Evolutionary conservation across 2,329 filamentous ascomycete genomes (phyloP).

Genomic region (Colletotrichum spaethianum): DNA sequence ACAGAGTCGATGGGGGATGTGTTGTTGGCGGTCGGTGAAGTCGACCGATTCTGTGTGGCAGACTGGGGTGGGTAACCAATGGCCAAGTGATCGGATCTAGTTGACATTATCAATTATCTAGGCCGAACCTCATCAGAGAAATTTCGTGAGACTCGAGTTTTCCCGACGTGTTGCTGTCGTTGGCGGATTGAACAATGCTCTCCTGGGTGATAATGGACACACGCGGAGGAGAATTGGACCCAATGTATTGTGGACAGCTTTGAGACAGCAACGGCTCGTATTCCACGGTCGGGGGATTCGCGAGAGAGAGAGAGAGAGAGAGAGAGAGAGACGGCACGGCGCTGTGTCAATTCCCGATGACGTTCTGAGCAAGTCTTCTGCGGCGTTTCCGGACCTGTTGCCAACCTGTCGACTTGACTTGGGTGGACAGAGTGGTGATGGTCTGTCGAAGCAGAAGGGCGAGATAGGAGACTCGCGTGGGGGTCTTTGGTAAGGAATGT

Average conservation of each 20-base stretch:
- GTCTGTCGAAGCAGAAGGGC: conserved; percentile 23
- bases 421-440: conserved; percentile 28
- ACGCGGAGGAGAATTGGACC: conserved; percentile 22
- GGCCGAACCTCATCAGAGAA: conserved; percentile 63
- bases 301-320: too few species aligned
- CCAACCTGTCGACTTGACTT: conserved; percentile 11
- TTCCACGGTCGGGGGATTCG: conserved; percentile 25
- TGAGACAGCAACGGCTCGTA: conserved; percentile 28
- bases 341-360: conserved; percentile 21
- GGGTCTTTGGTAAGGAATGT: conserved; percentile 36
- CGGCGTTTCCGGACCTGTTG: conserved; percentile 12
- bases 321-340: conserved; percentile 5
- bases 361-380: conserved; percentile 17
- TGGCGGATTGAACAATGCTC: conserved; percentile 31
- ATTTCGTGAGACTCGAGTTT: conserved; percentile 21
- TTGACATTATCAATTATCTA: conserved; percentile 94
- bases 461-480: conserved; percentile 20
- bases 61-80: conserved; percentile 84
- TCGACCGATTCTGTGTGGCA: conserved; percentile 79
- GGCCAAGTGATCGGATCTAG: conserved; percentile 88
- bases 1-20: conserved; percentile 85
- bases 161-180: conserved; percentile 21
- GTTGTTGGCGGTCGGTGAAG: conserved; percentile 83
- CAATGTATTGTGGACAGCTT: conserved; percentile 31
- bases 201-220: conserved; percentile 14